Base-by-base conservation (phyloP, 345 rosid species). In the Syzygium aqueum region DNA sequence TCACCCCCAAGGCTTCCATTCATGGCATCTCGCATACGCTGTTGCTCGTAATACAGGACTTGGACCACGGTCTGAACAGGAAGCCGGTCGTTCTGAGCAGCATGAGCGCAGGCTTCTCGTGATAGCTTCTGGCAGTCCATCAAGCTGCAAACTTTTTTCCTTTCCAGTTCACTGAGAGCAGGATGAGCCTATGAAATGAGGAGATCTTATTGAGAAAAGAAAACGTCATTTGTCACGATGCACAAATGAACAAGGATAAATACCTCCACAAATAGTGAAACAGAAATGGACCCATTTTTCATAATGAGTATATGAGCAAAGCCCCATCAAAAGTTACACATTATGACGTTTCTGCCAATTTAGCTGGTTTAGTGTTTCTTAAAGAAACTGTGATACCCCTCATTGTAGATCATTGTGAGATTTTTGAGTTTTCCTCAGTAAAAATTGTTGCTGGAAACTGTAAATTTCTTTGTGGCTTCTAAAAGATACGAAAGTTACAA, bases 121-220 rank as follows among this genome's bases (percentile, higher is more conserved):
- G 99, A 95, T 59, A 96, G 98, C 84, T 96, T 97, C 91, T 97
- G 99, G 63, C 99, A 97, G 89, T 97, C 98, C 99, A 97, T 96
- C 87, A 95, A 63, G 87, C 98, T 94, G 94, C 99, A 96, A 3
- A 94, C 96, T 93, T 96, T 96, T 94, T 97, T 97, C 91, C 94
- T 96, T 90, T 97, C 99, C 91, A 95, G 90, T 89, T 97, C 99
- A 89, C 92, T 95, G 86, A 94, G 89, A 77, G 87, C 89, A 21
- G 97, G 98, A 93, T 97, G 99, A 84, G 99, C 99, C 99, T 97
- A 37, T 19, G 27, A 73, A 37, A 73, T 73, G 82, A 19, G 49
- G 49, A 37, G 46, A 37, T 49, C 80, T 73, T 37, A 73, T 17
- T 73, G 40, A 73, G 82, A 73, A 73, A 73, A 73, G 49, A 43